These are phyloP conservation scores for Paxillus involutus DNA, from an alignment of 768 basidiomycete genomes.

Conservation along the genomic window DNA sequence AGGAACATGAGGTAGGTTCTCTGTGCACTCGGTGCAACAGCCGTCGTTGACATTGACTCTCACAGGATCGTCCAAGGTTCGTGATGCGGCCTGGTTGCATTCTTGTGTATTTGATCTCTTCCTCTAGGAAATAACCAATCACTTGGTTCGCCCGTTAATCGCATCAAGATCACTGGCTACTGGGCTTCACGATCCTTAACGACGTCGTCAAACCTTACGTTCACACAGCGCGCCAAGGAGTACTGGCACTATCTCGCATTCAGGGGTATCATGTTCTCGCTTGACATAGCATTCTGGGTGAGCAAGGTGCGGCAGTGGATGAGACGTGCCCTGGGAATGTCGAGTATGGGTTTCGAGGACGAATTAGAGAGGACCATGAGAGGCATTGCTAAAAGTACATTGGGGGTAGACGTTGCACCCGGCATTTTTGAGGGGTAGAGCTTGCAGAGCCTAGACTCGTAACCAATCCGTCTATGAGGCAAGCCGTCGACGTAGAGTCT, in stretches of 20 bases:
- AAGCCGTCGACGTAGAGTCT: no score
- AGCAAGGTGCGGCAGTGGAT: conserved; percentile 54
- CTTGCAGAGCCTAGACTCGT: no score
- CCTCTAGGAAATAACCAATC: conserved; percentile 71
- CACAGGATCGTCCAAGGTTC: conserved; percentile 38
- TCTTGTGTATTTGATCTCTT: not conserved
- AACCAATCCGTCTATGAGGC: no score
- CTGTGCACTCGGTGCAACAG: not conserved
- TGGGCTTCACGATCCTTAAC: conserved; percentile 74
- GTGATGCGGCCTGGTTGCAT: not conserved
- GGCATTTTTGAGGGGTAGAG: conserved; percentile 52
- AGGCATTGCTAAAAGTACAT: conserved; percentile 71
- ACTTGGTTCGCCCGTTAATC: conserved; percentile 84
- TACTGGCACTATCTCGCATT: conserved; percentile 65
- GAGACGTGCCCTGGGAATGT: conserved; percentile 38
- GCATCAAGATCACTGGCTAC: conserved; percentile 85
- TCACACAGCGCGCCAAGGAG: conserved; percentile 46
- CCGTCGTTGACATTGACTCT: not conserved
- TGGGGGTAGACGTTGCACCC: conserved; percentile 73
- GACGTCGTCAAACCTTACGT: conserved; percentile 40
- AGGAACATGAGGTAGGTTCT: conserved; percentile 65
- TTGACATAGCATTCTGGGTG: conserved; percentile 74
- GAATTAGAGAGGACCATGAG: conserved; percentile 75
- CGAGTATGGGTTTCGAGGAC: conserved; percentile 67
- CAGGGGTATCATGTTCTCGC: conserved; percentile 56